These are phyloP conservation scores for Ustilago xerochloae DNA, from an alignment of 1,284 basidiomycete genomes.

Conservation along the genomic window DNA sequence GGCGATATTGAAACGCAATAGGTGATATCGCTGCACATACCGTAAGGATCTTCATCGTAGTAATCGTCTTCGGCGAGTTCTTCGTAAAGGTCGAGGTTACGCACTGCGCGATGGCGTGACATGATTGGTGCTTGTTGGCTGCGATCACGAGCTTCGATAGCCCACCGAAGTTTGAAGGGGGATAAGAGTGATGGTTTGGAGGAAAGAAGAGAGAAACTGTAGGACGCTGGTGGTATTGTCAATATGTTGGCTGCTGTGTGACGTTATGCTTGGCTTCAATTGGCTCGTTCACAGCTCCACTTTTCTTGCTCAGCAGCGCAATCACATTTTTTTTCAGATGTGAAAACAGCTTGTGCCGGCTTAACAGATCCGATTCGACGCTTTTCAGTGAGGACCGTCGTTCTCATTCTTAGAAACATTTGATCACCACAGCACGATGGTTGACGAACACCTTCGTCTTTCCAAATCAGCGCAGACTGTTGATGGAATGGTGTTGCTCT, in stretches of 20 bases:
- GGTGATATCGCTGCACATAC: slow-evolving; percentile 18
- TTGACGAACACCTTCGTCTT: too few species aligned
- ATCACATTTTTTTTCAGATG: neutral
- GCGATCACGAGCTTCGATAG: neutral
- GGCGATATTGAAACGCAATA: too few species aligned
- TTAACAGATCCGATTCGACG: neutral
- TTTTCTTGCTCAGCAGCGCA: neutral
- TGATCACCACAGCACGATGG: neutral
- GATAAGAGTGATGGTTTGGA: slow-evolving; percentile 1
- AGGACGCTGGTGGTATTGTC: neutral
- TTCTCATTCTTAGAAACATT: neutral
- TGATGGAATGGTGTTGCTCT: neutral
- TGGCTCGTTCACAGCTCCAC: slow-evolving; percentile 22
- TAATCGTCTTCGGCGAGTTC: slow-evolving; percentile 75
- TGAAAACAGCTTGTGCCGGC: neutral
- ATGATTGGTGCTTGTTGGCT: slow-evolving; percentile 45
- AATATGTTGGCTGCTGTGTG: slow-evolving; percentile 17
- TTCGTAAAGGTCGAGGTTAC: slow-evolving; percentile 90
- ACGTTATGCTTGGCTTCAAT: slow-evolving; percentile 15
- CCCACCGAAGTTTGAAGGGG: neutral
- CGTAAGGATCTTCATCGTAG: slow-evolving; percentile 61
- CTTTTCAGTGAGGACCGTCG: neutral
- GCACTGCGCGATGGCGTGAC: slow-evolving; percentile 81
- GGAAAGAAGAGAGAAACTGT: neutral
- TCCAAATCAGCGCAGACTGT: too few species aligned